Conservation (phyloP, 1,284 basidiomycete genomes). For the Moesziomyces sp. region DNA sequence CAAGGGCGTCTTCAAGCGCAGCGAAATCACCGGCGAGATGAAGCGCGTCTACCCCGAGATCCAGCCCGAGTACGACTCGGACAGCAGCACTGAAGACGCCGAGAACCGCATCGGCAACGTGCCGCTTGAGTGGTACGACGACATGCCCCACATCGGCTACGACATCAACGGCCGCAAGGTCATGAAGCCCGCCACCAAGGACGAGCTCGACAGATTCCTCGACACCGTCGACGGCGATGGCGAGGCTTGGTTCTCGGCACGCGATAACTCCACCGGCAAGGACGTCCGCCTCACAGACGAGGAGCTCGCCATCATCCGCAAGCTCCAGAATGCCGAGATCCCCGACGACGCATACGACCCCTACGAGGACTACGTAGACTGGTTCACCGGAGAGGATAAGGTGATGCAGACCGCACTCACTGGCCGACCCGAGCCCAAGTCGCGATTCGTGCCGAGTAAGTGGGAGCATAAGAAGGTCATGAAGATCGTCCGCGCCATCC, state of each 20-base stretch:
- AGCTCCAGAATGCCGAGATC: conserved; percentile 88
- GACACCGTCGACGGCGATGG: conserved; percentile 88
- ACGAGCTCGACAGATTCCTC: conserved; percentile 97
- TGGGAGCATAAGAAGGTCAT: conserved; percentile 99
- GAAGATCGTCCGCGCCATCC: conserved; percentile 99
- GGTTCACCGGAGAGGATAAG: conserved; percentile 96
- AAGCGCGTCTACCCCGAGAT: conserved; percentile 91
- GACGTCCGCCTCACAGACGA: conserved; percentile 88
- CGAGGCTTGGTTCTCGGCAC: conserved; percentile 89
- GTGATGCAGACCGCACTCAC: conserved; percentile 93
- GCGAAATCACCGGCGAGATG: conserved; percentile 84
- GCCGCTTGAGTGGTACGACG: conserved; percentile 99
- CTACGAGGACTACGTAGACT: conserved; percentile 92
- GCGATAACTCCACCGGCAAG: conserved; percentile 87
- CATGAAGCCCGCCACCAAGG: conserved; percentile 90
- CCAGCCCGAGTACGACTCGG: conserved; percentile 94
- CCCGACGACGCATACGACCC: conserved; percentile 83
- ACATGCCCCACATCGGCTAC: conserved; percentile 99
- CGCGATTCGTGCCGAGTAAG: conserved; percentile 95
- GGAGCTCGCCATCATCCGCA: conserved; percentile 93
- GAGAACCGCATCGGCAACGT: conserved; percentile 94
- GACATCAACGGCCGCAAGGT: conserved; percentile 94
- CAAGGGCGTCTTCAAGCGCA: conserved; percentile 71
- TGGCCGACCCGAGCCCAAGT: conserved; percentile 91
- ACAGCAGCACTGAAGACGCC: conserved; percentile 94